phyloP scores from a whole-genome alignment of 352 stramenopile genomes.

The Sclerospora graminicola region DNA sequence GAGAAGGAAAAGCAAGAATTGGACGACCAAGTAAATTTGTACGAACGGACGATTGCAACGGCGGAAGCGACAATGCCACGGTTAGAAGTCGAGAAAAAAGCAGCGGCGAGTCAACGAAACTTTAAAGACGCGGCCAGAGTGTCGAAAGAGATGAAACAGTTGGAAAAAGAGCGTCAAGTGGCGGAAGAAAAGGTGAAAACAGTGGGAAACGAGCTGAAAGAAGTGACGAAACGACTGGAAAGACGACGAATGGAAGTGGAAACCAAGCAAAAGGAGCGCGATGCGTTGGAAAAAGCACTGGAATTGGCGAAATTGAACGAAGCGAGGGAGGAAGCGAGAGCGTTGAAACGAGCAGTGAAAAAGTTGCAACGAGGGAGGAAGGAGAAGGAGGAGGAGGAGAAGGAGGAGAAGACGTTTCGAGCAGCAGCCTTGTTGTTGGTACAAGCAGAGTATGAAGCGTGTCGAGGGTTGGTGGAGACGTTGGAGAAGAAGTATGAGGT shows the following conservation, averaged over 20 bases:
- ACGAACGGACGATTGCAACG: conserved; percentile 74
- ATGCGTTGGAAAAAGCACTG: conserved; percentile 64
- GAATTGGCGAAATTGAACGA: conserved; percentile 59
- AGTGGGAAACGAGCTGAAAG: conserved; percentile 74
- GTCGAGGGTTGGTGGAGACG: conserved; percentile 41
- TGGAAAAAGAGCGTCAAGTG: conserved; percentile 73
- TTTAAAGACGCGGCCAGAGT: conserved; percentile 81
- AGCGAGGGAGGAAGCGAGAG: conserved; percentile 65
- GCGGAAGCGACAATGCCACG: conserved; percentile 69
- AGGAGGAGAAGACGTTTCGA: conserved; percentile 55
- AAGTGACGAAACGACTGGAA: conserved; percentile 60
- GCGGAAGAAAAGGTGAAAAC: conserved; percentile 79
- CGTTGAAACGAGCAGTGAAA: conserved; percentile 41
- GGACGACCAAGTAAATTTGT: conserved; percentile 71
- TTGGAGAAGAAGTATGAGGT: conserved; percentile 71
- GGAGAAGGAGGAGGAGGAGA: conserved; percentile 38
- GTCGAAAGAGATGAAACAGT: conserved; percentile 79
- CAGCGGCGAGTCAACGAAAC: conserved; percentile 62
- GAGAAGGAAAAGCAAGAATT: conserved; percentile 63
- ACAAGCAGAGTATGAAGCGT: conserved; percentile 68
- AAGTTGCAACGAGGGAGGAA: conserved; percentile 61
- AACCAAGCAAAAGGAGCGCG: conserved; percentile 68
- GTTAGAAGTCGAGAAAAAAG: conserved; percentile 75
- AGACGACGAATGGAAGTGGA: conserved; percentile 60
- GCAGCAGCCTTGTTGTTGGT: conserved; percentile 59